phyloP scores from a whole-genome alignment of 768 basidiomycete species.

The Mycena galopus region DNA sequence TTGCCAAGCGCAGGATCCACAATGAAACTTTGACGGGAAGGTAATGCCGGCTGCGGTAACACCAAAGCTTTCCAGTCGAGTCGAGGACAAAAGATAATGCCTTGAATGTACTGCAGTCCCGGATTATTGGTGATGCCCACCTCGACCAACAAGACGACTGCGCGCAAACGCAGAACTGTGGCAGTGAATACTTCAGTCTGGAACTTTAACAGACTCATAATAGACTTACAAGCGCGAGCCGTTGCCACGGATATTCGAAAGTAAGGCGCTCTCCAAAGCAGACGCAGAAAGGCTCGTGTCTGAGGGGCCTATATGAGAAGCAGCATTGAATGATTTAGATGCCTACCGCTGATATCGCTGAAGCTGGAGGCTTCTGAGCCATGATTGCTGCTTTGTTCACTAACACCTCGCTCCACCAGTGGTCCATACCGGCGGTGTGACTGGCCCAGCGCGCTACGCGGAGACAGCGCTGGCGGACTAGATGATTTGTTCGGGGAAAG shows the following conservation, averaged over 20 bases:
- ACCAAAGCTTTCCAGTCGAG: no score
- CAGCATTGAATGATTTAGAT: not conserved
- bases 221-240: constrained; percentile 76
- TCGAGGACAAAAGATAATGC: no score
- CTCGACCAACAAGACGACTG: constrained; percentile 51
- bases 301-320: constrained; percentile 40
- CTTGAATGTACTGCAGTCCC: no score
- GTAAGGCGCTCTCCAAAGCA: constrained; percentile 82
- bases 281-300: constrained; percentile 84
- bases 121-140: constrained; percentile 20
- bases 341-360: constrained; percentile 85
- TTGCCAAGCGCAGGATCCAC: no score
- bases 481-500: constrained; percentile 68
- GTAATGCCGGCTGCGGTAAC: no score
- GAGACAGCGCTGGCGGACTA: constrained; percentile 71
- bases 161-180: constrained; percentile 54
- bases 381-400: constrained; percentile 72
- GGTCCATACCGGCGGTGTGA: constrained; percentile 62
- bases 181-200: not conserved
- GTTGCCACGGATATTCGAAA: constrained; percentile 78
- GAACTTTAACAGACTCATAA: not conserved
- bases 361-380: constrained; percentile 86
- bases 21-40: no score
- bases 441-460: constrained; percentile 66
- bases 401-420: constrained; percentile 55